Conservation (phyloP, 805 yeast species). For the Barnettozyma salicaria region DNA sequence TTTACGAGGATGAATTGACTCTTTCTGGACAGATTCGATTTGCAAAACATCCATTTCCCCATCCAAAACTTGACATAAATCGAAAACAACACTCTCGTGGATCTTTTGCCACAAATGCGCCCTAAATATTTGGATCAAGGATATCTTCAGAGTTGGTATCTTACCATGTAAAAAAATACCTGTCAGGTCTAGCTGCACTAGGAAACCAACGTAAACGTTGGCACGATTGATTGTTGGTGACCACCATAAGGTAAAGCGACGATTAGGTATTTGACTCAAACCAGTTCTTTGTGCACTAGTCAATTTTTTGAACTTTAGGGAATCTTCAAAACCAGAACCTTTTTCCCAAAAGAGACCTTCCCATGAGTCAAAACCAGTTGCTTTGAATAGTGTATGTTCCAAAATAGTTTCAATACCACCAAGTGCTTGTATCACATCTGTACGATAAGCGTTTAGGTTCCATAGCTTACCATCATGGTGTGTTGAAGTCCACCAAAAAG, state of each 20-base stretch:
- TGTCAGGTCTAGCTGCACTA: constrained; percentile 92
- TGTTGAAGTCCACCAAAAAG: constrained; percentile 95
- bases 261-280: constrained; percentile 92
- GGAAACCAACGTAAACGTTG: constrained; percentile 94
- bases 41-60: constrained; percentile 77
- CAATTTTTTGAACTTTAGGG: constrained; percentile 86
- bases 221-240: constrained; percentile 98
- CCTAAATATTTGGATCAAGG: constrained; percentile 91
- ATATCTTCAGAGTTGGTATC: constrained; percentile 93
- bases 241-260: constrained; percentile 99
- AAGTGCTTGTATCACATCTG: constrained; percentile 93
- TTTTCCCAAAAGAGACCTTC: constrained; percentile 99
- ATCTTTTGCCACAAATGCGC: constrained; percentile 99
- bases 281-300: constrained; percentile 98
- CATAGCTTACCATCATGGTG: constrained; percentile 95
- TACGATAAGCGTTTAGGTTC: constrained; percentile 87
- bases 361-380: constrained; percentile 97
- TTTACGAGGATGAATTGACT: constrained; percentile 93
- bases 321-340: constrained; percentile 95
- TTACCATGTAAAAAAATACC: constrained; percentile 97
- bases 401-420: constrained; percentile 96
- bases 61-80: constrained; percentile 87
- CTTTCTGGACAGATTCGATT: constrained; percentile 81
- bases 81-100: constrained; percentile 92
- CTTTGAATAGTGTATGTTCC: constrained; percentile 92